phyloP scores from a whole-genome alignment of 768 basidiomycete species.

The Amanita polypyramis region DNA sequence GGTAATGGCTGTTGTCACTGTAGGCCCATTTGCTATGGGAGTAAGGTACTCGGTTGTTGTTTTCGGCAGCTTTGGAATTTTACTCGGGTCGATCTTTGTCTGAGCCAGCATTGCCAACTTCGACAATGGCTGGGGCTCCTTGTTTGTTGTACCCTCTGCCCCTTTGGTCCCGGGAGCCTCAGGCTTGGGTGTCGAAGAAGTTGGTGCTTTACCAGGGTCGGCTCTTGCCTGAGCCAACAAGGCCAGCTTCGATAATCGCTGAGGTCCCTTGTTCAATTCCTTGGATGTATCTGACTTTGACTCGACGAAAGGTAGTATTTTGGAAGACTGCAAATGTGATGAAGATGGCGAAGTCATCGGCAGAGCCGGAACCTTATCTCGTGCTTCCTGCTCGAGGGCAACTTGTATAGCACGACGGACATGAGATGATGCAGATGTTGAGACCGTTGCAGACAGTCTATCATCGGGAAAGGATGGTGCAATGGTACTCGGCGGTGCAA shows the following conservation, averaged over 20 bases:
- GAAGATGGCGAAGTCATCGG: conserved; percentile 12
- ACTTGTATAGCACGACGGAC: conserved; percentile 57
- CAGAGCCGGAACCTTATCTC: conserved; percentile 22
- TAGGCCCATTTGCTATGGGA: conserved; percentile 72
- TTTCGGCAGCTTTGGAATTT: conserved; percentile 37
- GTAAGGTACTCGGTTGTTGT: conserved; percentile 59
- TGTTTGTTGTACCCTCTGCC: not conserved
- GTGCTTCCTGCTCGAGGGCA: conserved; percentile 53
- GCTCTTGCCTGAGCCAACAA: not conserved
- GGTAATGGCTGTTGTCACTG: conserved; percentile 79
- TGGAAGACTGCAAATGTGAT: conserved; percentile 4
- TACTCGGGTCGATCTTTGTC: conserved; percentile 31
- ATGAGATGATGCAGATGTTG: conserved; percentile 47
- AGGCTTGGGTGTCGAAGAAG: conserved; percentile 4
- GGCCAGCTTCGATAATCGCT: not conserved
- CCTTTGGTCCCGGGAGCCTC: not conserved
- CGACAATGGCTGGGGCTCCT: conserved; percentile 16
- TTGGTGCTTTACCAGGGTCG: not conserved
- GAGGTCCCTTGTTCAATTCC: not conserved
- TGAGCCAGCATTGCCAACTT: conserved; percentile 37
- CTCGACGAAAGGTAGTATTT: conserved; percentile 10
- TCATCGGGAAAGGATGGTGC: conserved; percentile 19
- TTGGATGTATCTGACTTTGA: conserved; percentile 15
- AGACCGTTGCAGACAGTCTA: conserved; percentile 17
- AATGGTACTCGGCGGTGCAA: conserved; percentile 26